A percentile compares a stretch with the other conserved stretches of the same genome.
Conservation (phyloP, 139 green algal species). For the Closterium sp. region DNA sequence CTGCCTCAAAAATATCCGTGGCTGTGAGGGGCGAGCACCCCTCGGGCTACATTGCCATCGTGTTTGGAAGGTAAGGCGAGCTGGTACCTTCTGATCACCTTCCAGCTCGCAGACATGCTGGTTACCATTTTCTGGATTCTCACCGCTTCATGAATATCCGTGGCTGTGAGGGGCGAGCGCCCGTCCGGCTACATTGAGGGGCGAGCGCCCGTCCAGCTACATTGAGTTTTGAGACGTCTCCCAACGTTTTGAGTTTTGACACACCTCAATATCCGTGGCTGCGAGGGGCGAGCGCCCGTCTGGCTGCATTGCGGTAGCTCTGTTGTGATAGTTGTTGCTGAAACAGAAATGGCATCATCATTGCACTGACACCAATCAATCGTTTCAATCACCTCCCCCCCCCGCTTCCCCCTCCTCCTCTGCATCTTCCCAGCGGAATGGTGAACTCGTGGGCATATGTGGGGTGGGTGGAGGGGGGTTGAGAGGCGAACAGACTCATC, state of each 20-base stretch:
- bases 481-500: not conserved
- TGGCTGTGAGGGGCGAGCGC: slow-evolving; percentile 6
- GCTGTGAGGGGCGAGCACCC: slow-evolving; percentile 5
- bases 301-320: too few relatives aligned
- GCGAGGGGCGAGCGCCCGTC: slow-evolving; percentile 1
- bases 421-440: slow-evolving; percentile 18
- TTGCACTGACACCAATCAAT: too few relatives aligned
- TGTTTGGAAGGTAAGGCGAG: too few relatives aligned
- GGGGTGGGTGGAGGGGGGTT: slow-evolving; percentile 19
- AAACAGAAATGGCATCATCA: too few relatives aligned
- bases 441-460: slow-evolving; percentile 37
- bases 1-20: not conserved
- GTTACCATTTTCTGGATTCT: slow-evolving; percentile 42
- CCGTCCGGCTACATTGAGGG: slow-evolving; percentile 20
- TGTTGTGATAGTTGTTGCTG: too few relatives aligned
- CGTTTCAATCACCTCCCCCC: too few relatives aligned
- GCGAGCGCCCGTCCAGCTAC: too few relatives aligned
- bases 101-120: not conserved
- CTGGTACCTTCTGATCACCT: slow-evolving; percentile 22
- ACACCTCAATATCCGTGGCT: slow-evolving; percentile 24
- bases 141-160: not conserved
- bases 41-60: slow-evolving; percentile 24
- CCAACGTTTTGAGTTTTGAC: too few relatives aligned
- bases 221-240: too few relatives aligned
- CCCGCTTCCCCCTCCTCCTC: not conserved